Evolutionary conservation across 2,329 filamentous ascomycete genomes (phyloP).

Genomic region (Diaporthe sp.): DNA sequence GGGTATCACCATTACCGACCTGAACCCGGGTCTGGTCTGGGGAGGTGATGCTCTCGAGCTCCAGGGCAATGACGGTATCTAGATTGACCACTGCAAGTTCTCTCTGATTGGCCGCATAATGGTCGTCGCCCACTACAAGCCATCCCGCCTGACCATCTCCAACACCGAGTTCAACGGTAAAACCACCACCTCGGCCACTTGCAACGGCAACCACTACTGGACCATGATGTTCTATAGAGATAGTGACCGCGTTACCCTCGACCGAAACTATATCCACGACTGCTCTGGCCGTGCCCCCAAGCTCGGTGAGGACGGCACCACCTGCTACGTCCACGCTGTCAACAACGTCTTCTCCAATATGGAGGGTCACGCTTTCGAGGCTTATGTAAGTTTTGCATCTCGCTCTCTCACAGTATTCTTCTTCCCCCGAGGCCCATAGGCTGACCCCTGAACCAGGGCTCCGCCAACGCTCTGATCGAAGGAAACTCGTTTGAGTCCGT

Average conservation of each 20-base stretch:
- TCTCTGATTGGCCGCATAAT: conserved; percentile 69
- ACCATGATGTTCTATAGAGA: conserved; percentile 65
- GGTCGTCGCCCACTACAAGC: conserved; percentile 65
- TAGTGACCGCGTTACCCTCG: conserved; percentile 65
- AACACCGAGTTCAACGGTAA: conserved; percentile 69
- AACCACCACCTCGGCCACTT: conserved; percentile 65
- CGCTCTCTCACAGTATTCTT: too few species aligned
- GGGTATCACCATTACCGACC: conserved; percentile 51
- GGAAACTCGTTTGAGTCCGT: conserved; percentile 69
- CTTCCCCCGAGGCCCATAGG: too few species aligned
- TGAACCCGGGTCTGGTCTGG: conserved; percentile 50
- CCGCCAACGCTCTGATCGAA: conserved; percentile 61
- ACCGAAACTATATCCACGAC: conserved; percentile 70
- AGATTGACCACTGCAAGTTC: conserved; percentile 66
- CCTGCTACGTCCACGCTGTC: conserved; percentile 64
- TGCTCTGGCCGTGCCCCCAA: conserved; percentile 67
- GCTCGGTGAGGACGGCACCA: conserved; percentile 60
- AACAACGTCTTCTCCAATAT: conserved; percentile 71
- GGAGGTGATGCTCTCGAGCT: conserved; percentile 68
- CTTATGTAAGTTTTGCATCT: too few species aligned
- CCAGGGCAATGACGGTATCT: conserved; percentile 51
- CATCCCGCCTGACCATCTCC: conserved; percentile 67
- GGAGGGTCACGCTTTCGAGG: conserved; percentile 66
- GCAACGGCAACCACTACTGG: conserved; percentile 71
- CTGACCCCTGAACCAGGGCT: too few species aligned